Conservation (phyloP, 306 rosid genomes). For the Carpinus fangiana region DNA sequence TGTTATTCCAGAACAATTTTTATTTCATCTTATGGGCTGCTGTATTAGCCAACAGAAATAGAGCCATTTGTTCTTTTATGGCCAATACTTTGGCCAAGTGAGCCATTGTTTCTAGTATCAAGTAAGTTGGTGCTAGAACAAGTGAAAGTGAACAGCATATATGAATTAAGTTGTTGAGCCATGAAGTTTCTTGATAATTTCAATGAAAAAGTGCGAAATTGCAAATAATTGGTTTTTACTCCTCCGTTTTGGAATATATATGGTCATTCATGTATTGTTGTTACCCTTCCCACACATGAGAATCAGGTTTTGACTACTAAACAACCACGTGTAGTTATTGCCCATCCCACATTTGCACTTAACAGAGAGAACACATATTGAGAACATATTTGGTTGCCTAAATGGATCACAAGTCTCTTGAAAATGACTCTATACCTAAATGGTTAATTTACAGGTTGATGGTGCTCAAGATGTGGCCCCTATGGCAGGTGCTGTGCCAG, state of each 20-base stretch:
- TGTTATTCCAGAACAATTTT: not conserved
- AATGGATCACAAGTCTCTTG: not conserved
- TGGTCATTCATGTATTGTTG: not conserved
- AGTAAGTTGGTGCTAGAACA: not conserved
- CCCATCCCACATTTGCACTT: not conserved
- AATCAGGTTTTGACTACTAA: not conserved
- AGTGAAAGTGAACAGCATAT: not conserved
- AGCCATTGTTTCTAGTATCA: constrained; percentile 8
- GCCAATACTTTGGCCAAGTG: not conserved
- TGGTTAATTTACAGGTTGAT: constrained; percentile 58
- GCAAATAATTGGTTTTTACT: not conserved
- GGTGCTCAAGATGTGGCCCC: constrained; percentile 77
- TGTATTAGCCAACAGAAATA: not conserved
- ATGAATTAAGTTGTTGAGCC: not conserved
- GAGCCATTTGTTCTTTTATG: not conserved
- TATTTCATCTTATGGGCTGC: not conserved
- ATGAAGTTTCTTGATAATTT: not conserved
- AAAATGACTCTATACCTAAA: not conserved
- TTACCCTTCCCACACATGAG: not conserved
- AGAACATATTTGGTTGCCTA: not conserved
- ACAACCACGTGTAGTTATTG: not conserved
- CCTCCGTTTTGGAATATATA: not conserved
- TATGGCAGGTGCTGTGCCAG: constrained; percentile 47
- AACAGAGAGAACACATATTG: not conserved
- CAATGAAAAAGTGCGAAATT: not conserved